Evolutionary conservation across 257 asterid species (phyloP).

Genomic region (Jasminum sambac): DNA sequence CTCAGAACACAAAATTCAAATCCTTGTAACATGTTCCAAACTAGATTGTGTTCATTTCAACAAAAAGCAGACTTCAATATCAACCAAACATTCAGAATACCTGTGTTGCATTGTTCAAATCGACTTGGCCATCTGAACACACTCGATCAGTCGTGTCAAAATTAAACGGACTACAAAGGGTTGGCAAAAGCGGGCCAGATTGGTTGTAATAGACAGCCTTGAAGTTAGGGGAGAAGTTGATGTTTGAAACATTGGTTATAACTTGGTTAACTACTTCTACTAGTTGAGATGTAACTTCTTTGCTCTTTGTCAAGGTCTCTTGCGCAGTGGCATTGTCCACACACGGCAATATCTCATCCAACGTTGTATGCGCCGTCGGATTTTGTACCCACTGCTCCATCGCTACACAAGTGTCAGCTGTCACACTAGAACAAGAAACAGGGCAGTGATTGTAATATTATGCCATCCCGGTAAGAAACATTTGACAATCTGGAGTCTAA

Average conservation of each 20-base stretch:
- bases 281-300: conserved; percentile 70
- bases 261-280: conserved; percentile 64
- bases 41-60: too few relatives aligned
- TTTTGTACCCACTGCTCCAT: conserved; percentile 85
- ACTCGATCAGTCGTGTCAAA: conserved; percentile 58
- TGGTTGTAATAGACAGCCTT: conserved; percentile 74
- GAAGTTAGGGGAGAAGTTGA: conserved; percentile 72
- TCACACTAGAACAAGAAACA: conserved; percentile 41
- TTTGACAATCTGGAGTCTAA: background rate
- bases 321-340: conserved; percentile 76
- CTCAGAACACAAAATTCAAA: background rate
- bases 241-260: conserved; percentile 78
- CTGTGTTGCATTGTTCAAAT: conserved; percentile 77
- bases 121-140: conserved; percentile 64
- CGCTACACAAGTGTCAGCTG: conserved; percentile 83
- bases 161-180: conserved; percentile 76
- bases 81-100: conserved; percentile 27
- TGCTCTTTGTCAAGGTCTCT: conserved; percentile 63
- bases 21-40: background rate
- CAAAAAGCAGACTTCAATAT: background rate
- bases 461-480: background rate
- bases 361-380: conserved; percentile 80
- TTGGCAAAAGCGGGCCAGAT: conserved; percentile 84
- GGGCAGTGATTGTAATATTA: background rate
- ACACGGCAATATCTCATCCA: conserved; percentile 81